phyloP scores from a whole-genome alignment of 148 eudicot genomes.

The Vaccinium darrowii region DNA sequence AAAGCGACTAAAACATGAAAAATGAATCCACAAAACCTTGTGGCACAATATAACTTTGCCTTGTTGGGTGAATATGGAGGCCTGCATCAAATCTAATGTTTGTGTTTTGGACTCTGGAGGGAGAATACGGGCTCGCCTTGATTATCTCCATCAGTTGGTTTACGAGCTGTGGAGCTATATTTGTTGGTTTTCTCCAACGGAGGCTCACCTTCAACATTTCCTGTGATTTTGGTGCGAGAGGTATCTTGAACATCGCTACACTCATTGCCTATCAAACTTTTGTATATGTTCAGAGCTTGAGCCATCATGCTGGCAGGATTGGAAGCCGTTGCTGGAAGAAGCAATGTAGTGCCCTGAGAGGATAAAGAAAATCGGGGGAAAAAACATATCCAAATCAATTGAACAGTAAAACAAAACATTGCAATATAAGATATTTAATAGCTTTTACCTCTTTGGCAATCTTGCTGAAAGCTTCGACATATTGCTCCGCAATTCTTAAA shows the following conservation, averaged over 20 bases:
- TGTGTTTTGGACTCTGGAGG: slow-evolving; percentile 43
- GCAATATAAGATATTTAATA: not conserved
- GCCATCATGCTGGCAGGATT: slow-evolving; percentile 65
- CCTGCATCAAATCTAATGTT: slow-evolving; percentile 6
- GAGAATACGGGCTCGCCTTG: slow-evolving; percentile 40
- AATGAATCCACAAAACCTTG: not conserved
- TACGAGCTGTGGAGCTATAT: not conserved
- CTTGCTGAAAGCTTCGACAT: slow-evolving; percentile 69
- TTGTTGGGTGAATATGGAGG: not conserved
- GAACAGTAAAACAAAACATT: not conserved
- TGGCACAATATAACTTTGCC: not conserved
- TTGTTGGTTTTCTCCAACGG: slow-evolving; percentile 9
- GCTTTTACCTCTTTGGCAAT: slow-evolving; percentile 73
- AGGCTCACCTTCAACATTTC: slow-evolving; percentile 14
- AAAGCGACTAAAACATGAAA: not conserved
- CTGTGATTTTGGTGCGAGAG: slow-evolving; percentile 19
- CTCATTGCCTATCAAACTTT: slow-evolving; percentile 38
- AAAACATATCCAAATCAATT: not conserved
- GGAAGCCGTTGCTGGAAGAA: slow-evolving; percentile 58
- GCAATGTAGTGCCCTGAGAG: slow-evolving; percentile 59
- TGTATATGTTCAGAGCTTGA: slow-evolving; percentile 57
- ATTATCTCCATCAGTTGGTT: slow-evolving; percentile 14
- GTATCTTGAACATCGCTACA: slow-evolving; percentile 19
- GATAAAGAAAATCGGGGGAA: slow-evolving; percentile 14
- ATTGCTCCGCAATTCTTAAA: slow-evolving; percentile 80